Evolutionary conservation across 306 rosid species (phyloP), one percentile per base, ranked within the genome.

Genomic region (Amphicarpaea edgeworthii): DNA sequence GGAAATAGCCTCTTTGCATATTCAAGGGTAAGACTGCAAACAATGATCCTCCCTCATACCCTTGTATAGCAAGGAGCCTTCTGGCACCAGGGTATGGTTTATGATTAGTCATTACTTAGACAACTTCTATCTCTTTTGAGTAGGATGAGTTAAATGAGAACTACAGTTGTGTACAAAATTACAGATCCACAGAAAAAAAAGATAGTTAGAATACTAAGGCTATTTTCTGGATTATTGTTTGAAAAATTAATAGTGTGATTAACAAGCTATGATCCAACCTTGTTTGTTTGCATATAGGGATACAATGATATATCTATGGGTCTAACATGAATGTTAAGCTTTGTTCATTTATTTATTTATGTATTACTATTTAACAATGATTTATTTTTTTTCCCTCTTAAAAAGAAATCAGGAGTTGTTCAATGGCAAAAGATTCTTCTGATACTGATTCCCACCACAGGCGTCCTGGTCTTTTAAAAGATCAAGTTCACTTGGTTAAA

Each of bases 391-490:
- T 62, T 26, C 79, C 5, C 62, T 30, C 60, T 12, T 30, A 55
- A 77, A 58, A 79, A 85, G 87, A 79, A 81, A 77, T 53, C 32
- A 37, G 32, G 79, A 45, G 70, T 77, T 41, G 16, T 80, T 60
- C 84, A 79, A 92, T 92, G 98, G 89, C 85, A 49, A 83, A 85
- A 54, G 87, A 87, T 72, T 57, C 61, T 53, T 78, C 93, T 16
- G 76, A 80, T 72, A 70, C 80, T 59, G 97, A 88, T 78, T 83
- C 90, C 82, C 86, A 85, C 57, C 78, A 86, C 57, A 92, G 38
- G 70, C 90, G 92, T 69, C 83, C 77, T n/a, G 99, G 97, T 77
- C 96, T 96, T 46, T 78, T 96, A 38, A 96, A 89, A 88, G 99
- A 96, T 89, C 97, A 90, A 87, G 92, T 96, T 63, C 88, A 81